Percentiles rank a stretch among this genome's conserved stretches.
Conservation (phyloP, 1,139 yeast genomes). For the Zhuliangozyma parablackwelliae region DNA sequence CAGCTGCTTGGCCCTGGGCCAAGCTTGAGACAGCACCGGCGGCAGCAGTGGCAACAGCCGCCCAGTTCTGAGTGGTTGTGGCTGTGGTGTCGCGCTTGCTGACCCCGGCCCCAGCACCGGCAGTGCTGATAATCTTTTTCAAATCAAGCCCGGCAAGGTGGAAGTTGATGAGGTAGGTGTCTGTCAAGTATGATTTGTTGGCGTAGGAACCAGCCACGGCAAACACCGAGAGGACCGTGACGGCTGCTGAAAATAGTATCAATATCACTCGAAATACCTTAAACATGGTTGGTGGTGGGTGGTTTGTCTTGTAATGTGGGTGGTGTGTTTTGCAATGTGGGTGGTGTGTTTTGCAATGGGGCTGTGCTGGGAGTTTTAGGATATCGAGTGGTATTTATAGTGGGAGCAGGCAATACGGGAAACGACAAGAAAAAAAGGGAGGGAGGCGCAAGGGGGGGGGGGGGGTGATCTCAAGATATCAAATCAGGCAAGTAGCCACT, state of each 20-base stretch:
- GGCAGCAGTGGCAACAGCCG: conserved; percentile 1
- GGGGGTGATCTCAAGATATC: neutral
- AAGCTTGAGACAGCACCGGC: neutral
- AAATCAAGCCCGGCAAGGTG: conserved; percentile 34
- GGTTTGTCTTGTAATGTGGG: neutral
- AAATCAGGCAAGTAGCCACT: no score
- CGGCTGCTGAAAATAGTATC: conserved; percentile 31
- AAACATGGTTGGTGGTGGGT: conserved; percentile 17
- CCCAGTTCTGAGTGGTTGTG: neutral
- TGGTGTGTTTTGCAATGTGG: neutral
- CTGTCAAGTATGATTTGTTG: conserved; percentile 30
- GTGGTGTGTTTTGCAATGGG: neutral
- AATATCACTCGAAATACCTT: conserved; percentile 32
- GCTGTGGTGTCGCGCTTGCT: conserved; percentile 7
- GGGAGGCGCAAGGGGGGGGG: neutral
- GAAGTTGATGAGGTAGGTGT: conserved; percentile 34
- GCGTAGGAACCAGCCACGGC: conserved; percentile 42
- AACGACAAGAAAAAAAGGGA: no score
- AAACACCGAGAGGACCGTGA: conserved; percentile 32
- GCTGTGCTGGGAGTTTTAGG: neutral
- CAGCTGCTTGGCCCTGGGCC: neutral
- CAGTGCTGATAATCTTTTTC: conserved; percentile 21
- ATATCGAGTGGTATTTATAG: neutral
- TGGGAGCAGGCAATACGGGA: neutral
- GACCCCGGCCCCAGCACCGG: conserved; percentile 1